Percentiles rank a stretch among this genome's conserved stretches.
phyloP scores from a whole-genome alignment of 1,284 basidiomycete species.

The Chalciporus piperatoides region DNA sequence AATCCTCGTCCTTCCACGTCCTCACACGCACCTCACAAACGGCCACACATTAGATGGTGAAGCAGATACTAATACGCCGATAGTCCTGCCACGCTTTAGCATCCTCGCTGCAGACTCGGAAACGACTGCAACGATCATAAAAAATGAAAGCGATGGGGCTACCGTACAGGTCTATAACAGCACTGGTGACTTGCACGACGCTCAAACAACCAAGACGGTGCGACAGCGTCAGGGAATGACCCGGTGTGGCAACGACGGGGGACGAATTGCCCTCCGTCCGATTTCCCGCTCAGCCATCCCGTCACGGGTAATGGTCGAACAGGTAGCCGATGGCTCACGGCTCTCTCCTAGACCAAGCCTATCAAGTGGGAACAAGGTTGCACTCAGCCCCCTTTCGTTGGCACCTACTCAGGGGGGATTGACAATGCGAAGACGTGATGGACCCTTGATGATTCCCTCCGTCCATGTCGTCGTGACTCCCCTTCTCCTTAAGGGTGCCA shows the following conservation, averaged over 20 bases:
- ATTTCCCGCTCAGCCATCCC: slow-evolving; percentile 29
- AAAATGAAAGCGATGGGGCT: slow-evolving; percentile 50
- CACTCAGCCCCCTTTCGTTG: slow-evolving; percentile 20
- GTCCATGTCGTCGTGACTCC: slow-evolving; percentile 54
- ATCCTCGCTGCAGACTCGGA: slow-evolving; percentile 63
- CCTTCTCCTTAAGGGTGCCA: slow-evolving; percentile 34
- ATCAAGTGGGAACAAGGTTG: slow-evolving; percentile 20
- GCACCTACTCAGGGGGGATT: slow-evolving; percentile 22
- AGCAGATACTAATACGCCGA: slow-evolving; percentile 39
- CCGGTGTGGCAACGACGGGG: slow-evolving; percentile 54
- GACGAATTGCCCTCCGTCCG: slow-evolving; percentile 51
- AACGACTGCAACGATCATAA: slow-evolving; percentile 49
- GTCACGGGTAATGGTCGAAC: slow-evolving; percentile 27
- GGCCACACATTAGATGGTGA: slow-evolving; percentile 31
- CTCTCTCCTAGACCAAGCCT: slow-evolving; percentile 34
- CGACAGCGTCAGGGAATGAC: slow-evolving; percentile 55
- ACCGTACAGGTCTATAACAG: slow-evolving; percentile 60
- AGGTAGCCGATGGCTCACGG: slow-evolving; percentile 20
- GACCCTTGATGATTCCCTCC: slow-evolving; percentile 59
- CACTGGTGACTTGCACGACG: slow-evolving; percentile 52
- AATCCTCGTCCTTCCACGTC: slow-evolving; percentile 54
- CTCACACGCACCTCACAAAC: slow-evolving; percentile 25
- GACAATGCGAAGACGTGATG: slow-evolving; percentile 44
- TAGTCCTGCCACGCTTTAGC: slow-evolving; percentile 63
- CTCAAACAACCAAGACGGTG: slow-evolving; percentile 57